Evolutionary conservation across 768 basidiomycete species (phyloP).

Genomic region (Psilocybe cyanescens): DNA sequence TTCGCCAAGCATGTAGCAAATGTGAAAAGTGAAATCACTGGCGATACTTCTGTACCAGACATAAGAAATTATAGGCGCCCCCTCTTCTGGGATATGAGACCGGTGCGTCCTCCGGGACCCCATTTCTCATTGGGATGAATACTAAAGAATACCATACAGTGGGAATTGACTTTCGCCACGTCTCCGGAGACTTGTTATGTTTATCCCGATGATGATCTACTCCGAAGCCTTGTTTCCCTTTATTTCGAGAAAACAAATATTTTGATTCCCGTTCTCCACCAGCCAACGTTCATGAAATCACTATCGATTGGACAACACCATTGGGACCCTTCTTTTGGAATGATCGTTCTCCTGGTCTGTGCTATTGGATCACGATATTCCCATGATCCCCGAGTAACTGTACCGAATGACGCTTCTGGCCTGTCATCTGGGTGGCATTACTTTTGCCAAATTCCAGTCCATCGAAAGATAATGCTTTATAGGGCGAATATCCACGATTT

Average conservation of each 20-base stretch:
- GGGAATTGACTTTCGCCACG: constrained; percentile 35
- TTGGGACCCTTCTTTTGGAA: constrained; percentile 52
- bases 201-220: constrained; percentile 56
- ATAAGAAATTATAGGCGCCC: constrained; percentile 26
- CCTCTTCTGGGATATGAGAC: constrained; percentile 32
- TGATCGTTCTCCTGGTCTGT: constrained; percentile 64
- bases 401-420: constrained; percentile 37
- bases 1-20: constrained; percentile 44
- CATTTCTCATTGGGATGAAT: not conserved
- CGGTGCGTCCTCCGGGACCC: constrained; percentile 21
- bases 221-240: constrained; percentile 50
- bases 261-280: constrained; percentile 66
- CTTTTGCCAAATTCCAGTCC: constrained; percentile 62
- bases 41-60: constrained; percentile 14
- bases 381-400: constrained; percentile 47
- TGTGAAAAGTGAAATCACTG: constrained; percentile 44
- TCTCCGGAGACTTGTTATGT: constrained; percentile 31
- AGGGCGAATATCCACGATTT: constrained; percentile 69
- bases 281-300: constrained; percentile 61
- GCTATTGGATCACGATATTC: constrained; percentile 64
- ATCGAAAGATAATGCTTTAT: constrained; percentile 59
- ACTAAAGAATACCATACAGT: constrained; percentile 26
- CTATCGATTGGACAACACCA: constrained; percentile 51
- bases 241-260: constrained; percentile 62
- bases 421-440: constrained; percentile 64